Base-by-base conservation (phyloP, 495 filamentous ascomycete genomes). In the Darksidea phi region DNA sequence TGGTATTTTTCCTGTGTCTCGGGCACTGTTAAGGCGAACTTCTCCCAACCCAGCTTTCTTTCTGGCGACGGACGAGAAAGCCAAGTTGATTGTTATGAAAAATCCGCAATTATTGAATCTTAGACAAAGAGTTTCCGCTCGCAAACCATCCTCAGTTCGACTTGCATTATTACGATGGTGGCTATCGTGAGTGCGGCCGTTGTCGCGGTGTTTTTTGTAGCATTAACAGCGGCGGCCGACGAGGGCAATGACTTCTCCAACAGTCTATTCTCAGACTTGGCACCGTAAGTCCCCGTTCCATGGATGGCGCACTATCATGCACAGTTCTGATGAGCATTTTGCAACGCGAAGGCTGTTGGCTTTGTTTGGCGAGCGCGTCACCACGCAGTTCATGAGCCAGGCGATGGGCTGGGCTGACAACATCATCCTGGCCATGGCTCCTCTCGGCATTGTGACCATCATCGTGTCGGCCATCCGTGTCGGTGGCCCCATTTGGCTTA, bases 251-350 rank as follows among this genome's bases (percentile, higher is more conserved):
- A 48, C 8, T 24, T 48, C 45, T 7, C 45, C 7, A 17, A 42
- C 59, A 62, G 55, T 42, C n/a, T 76, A 1, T 70, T 74, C 48
- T 59, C 71, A 0, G 76, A 78, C 37, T 45, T 77, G 0, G 72
- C 68, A 10, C 74, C 75, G 64, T 70, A 69, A 43, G 59, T 64
- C 6, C 25, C 32, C 6, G 12, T 3, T n/a, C 17, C 4, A 15
- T 15, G 24, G 24, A 10, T 25, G 11, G 23, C 3, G 4, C 10
- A 32, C 8, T n/a, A 50, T 15, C 6, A 18, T 32, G 11, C 15
- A 13, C 25, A 18, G 15, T 2, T 41, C 47, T 50, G 18, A 37
- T 46, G 2, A 10, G 20, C 15, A 4, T 46, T 53, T 5, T 18
- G 23, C 3, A 42, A 7, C 32, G 7, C 36, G 15, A 25, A 59